These are phyloP conservation scores for Xylaria nigripes DNA, from an alignment of 495 filamentous ascomycete genomes.

Conservation along the genomic window DNA sequence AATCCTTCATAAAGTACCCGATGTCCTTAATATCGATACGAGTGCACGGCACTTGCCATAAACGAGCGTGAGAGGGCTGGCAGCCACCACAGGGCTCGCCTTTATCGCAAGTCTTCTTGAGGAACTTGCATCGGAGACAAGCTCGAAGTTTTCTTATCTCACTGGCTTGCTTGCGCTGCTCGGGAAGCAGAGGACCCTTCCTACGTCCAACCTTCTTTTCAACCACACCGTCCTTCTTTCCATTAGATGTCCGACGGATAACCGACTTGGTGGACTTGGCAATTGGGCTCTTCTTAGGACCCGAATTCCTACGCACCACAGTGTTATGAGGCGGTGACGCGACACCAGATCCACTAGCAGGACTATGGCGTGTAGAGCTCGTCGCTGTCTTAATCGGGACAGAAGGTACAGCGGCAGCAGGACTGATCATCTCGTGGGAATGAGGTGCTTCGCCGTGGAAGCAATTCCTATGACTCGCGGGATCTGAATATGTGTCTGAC, in stretches of 20 bases:
- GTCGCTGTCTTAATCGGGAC: conserved; percentile 59
- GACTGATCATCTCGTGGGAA: conserved; percentile 52
- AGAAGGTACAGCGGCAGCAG: conserved; percentile 57
- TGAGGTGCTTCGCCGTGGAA: conserved; percentile 37
- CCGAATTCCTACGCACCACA: conserved; percentile 49
- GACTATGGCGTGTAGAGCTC: conserved; percentile 45
- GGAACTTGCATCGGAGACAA: conserved; percentile 91
- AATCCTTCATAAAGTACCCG: conserved; percentile 95
- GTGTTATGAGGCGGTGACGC: conserved; percentile 49
- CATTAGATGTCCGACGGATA: conserved; percentile 63
- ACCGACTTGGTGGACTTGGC: conserved; percentile 74
- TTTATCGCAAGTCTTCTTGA: conserved; percentile 96
- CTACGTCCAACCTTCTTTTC: conserved; percentile 88
- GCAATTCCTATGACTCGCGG: conserved; percentile 44
- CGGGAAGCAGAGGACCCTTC: conserved; percentile 79
- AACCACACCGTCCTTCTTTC: conserved; percentile 60
- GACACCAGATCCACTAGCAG: conserved; percentile 53
- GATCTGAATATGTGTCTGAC: conserved; percentile 50
- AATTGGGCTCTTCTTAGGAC: conserved; percentile 65
- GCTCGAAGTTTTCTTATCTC: conserved; percentile 89
- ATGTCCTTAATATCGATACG: conserved; percentile 96
- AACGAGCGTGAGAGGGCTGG: conserved; percentile 81
- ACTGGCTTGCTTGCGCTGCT: conserved; percentile 87
- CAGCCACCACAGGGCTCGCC: conserved; percentile 89
- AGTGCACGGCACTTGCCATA: conserved; percentile 94